phyloP scores from a whole-genome alignment of 2,329 filamentous ascomycete species.

The Rutstroemia sp. region DNA sequence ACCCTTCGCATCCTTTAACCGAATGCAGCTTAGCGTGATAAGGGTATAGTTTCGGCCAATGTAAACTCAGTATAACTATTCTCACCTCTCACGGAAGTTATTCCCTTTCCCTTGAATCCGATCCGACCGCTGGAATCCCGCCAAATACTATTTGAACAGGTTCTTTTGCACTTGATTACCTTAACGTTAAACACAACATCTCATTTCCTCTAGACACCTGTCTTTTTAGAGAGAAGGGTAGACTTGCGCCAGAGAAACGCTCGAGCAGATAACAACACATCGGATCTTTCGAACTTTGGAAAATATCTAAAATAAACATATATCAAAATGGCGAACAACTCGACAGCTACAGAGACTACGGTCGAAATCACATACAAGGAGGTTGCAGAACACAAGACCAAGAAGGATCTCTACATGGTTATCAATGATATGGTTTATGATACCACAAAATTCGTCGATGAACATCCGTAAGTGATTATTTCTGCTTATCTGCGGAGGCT shows the following conservation, averaged over 20 bases:
- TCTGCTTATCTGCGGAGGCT: not conserved
- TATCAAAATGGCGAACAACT: not conserved
- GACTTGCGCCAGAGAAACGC: too few relatives aligned
- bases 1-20: not conserved
- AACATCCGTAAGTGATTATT: constrained; percentile 71
- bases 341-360: constrained; percentile 37
- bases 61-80: too few relatives aligned
- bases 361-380: constrained; percentile 67
- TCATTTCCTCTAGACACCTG: not conserved
- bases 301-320: not conserved
- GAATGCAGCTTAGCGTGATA: not conserved
- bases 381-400: constrained; percentile 77
- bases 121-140: not conserved
- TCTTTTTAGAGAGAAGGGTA: not conserved
- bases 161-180: too few relatives aligned
- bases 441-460: constrained; percentile 80
- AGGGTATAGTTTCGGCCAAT: not conserved
- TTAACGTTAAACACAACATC: too few relatives aligned
- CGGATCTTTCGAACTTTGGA: not conserved
- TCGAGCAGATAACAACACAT: too few relatives aligned
- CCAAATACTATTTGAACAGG: too few relatives aligned
- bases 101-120: too few relatives aligned
- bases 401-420: constrained; percentile 89
- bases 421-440: constrained; percentile 98
- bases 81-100: too few relatives aligned